A percentile compares a stretch with the other conserved stretches of the same genome.
phyloP scores from a whole-genome alignment of 805 yeast genomes.

The Candida ascalaphidarum region DNA sequence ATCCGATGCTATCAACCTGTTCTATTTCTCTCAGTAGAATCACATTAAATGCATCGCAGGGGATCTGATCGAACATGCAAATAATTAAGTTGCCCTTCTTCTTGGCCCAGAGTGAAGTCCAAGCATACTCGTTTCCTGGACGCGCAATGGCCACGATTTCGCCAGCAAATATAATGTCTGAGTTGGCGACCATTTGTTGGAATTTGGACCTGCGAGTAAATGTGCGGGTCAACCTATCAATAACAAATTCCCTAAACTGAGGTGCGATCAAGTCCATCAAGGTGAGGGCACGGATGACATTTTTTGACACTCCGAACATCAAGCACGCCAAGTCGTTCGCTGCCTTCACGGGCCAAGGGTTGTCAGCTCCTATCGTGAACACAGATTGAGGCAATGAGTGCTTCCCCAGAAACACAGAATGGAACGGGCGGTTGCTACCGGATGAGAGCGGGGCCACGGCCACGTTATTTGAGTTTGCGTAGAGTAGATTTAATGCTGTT shows the following conservation, averaged over 20 bases:
- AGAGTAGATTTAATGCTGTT: constrained; percentile 20
- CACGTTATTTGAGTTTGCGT: constrained; percentile 2
- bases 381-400: constrained; percentile 75
- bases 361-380: constrained; percentile 63
- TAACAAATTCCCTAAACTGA: constrained; percentile 63
- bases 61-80: constrained; percentile 83
- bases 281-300: constrained; percentile 51
- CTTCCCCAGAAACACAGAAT: constrained; percentile 61
- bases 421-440: constrained; percentile 39
- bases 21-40: constrained; percentile 7
- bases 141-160: constrained; percentile 75
- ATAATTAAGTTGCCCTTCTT: constrained; percentile 60
- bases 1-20: constrained; percentile 2
- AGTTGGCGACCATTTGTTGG: constrained; percentile 9
- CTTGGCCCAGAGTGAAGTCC: constrained; percentile 93
- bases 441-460: too few relatives aligned
- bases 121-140: constrained; percentile 54
- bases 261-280: constrained; percentile 73
- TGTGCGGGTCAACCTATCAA: constrained; percentile 37
- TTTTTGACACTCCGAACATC: constrained; percentile 72
- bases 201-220: constrained; percentile 6
- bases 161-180: constrained; percentile 64
- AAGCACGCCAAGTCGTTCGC: constrained; percentile 87
- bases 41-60: constrained; percentile 28
- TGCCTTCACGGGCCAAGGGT: constrained; percentile 76